A percentile compares a stretch with the other conserved stretches of the same genome.
These are phyloP conservation scores for Vitellaria paradoxa DNA, from an alignment of 179 eudicot species.

Conservation along the genomic window DNA sequence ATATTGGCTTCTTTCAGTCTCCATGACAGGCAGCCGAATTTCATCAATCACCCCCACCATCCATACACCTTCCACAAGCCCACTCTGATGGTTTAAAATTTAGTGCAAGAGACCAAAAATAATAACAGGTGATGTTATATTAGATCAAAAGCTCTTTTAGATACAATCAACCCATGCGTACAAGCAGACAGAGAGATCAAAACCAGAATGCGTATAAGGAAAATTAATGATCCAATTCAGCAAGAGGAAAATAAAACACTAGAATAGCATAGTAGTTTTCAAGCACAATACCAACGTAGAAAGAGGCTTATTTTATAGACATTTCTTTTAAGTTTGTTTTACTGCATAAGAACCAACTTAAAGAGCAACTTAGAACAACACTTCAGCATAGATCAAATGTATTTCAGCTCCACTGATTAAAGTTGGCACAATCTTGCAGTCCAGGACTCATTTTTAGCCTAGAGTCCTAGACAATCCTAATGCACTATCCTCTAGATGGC, in stretches of 20 bases:
- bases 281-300: background rate
- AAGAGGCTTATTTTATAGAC: too few species aligned
- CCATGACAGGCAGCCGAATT: conserved; percentile 59
- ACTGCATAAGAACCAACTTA: background rate
- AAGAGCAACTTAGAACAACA: too few species aligned
- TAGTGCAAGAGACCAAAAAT: background rate
- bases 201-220: background rate
- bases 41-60: conserved; percentile 90
- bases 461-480: too few species aligned
- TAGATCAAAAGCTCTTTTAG: background rate
- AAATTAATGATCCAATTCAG: background rate
- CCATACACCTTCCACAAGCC: conserved; percentile 85
- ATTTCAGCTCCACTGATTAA: too few species aligned
- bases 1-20: conserved; percentile 33
- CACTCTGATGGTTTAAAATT: conserved; percentile 43
- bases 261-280: background rate
- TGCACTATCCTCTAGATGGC: too few species aligned
- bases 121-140: background rate
- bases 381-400: too few species aligned
- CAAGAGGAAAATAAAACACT: background rate
- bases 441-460: too few species aligned
- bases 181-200: background rate
- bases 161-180: background rate
- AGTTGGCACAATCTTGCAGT: too few species aligned
- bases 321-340: too few species aligned